A percentile compares a stretch with the other conserved stretches of the same genome.
Evolutionary conservation across 306 rosid species (phyloP).

Genomic region (Quercus cerris): DNA sequence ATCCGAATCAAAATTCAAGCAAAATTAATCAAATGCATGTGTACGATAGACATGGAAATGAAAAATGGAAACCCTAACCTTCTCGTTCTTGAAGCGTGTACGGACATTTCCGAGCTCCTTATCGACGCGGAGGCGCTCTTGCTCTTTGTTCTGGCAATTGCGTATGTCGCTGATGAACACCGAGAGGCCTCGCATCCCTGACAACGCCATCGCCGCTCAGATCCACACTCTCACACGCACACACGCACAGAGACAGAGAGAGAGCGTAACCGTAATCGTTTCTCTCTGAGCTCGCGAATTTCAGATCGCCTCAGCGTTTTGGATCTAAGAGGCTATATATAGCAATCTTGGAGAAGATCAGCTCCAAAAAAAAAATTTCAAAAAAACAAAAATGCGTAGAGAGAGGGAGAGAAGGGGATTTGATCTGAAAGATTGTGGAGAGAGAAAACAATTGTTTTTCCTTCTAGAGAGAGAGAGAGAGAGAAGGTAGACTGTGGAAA

Average conservation of each 20-base stretch:
- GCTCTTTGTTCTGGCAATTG: conserved; percentile 97
- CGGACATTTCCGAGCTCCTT: conserved; percentile 99
- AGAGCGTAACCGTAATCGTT: not conserved
- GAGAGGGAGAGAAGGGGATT: conserved; percentile 12
- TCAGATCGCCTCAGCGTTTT: not conserved
- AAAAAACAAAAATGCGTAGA: not conserved
- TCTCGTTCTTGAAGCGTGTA: conserved; percentile 95
- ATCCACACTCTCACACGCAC: conserved; percentile 35
- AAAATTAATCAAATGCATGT: not conserved
- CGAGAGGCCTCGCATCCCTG: conserved; percentile 98
- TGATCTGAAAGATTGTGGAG: conserved; percentile 34
- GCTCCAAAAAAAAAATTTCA: conserved; percentile 9
- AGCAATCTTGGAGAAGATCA: conserved; percentile 24
- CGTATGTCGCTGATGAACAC: conserved; percentile 97
- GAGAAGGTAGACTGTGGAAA: conserved; percentile 60
- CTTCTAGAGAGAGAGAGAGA: conserved; percentile 14
- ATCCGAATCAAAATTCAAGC: not conserved
- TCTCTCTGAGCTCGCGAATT: no score
- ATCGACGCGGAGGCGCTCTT: conserved; percentile 93
- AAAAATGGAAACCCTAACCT: conserved; percentile 57
- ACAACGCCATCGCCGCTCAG: conserved; percentile 85
- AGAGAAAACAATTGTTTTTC: conserved; percentile 14
- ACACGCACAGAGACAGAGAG: not conserved
- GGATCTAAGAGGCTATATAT: conserved; percentile 44
- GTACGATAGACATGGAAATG: not conserved